Evolutionary conservation across 306 rosid genomes (phyloP).

Genomic region (barrel medic (Medicago truncatula)): DNA sequence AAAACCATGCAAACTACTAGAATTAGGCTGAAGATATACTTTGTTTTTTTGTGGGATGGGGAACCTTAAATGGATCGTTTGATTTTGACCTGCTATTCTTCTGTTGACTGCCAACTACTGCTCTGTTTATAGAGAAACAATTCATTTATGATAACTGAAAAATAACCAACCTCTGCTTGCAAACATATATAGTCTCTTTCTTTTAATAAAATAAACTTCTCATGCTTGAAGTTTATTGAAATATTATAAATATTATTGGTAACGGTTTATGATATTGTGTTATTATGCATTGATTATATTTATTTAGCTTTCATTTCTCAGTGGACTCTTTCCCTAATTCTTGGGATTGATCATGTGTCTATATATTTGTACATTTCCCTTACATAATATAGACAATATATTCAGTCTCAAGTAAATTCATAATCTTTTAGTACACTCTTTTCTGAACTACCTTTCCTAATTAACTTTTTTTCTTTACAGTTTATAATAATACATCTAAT

Average conservation of each 20-base stretch:
- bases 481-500: too few species aligned
- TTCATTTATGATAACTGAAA: conserved; percentile 11
- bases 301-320: neutral
- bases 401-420: too few species aligned
- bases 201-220: conserved; percentile 23
- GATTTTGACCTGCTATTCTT: conserved; percentile 18
- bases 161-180: conserved; percentile 11
- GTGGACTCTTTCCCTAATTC: neutral
- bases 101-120: conserved; percentile 12
- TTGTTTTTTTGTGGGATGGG: neutral
- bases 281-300: too few species aligned
- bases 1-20: conserved; percentile 1
- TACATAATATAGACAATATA: too few species aligned
- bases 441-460: too few species aligned
- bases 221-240: neutral
- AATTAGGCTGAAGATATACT: conserved; percentile 1
- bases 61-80: conserved; percentile 15
- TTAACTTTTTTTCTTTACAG: too few species aligned
- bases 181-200: conserved; percentile 8
- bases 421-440: too few species aligned
- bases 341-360: neutral
- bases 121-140: conserved; percentile 13
- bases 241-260: too few species aligned
- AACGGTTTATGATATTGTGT: neutral
- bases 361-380: neutral